Evolutionary conservation across 108 stramenopile species (phyloP).

Genomic region (Skeletonema potamos): DNA sequence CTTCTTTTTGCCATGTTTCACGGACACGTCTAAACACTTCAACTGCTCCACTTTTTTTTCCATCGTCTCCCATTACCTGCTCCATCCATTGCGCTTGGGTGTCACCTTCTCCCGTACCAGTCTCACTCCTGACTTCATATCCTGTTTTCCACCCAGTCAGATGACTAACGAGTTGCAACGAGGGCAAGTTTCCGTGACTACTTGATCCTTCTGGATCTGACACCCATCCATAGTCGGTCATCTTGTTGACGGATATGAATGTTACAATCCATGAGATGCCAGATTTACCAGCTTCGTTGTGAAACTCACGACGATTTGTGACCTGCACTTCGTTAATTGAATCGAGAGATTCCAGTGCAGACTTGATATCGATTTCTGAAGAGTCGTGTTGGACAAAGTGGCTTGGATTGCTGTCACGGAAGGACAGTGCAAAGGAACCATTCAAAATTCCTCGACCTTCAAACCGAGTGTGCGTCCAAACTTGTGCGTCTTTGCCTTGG

Average conservation of each 20-base stretch:
- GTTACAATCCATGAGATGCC: slow-evolving; percentile 51
- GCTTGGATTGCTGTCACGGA: slow-evolving; percentile 35
- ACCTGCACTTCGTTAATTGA: slow-evolving; percentile 54
- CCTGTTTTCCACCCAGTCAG: slow-evolving; percentile 56
- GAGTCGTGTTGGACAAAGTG: slow-evolving; percentile 41
- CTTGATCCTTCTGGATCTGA: slow-evolving; percentile 37
- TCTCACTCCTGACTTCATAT: slow-evolving; percentile 27
- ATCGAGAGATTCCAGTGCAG: slow-evolving; percentile 46
- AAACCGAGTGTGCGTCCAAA: slow-evolving; percentile 34
- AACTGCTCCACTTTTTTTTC: slow-evolving; percentile 52
- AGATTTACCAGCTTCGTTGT: slow-evolving; percentile 14
- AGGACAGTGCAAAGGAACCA: slow-evolving; percentile 51
- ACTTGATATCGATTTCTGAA: slow-evolving; percentile 27
- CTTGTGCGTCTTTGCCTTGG: slow-evolving; percentile 26
- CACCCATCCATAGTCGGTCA: slow-evolving; percentile 50
- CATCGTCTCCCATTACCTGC: slow-evolving; percentile 63
- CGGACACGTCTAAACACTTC: slow-evolving; percentile 42
- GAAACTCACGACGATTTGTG: slow-evolving; percentile 3
- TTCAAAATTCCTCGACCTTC: slow-evolving; percentile 45
- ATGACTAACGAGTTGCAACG: slow-evolving; percentile 44
- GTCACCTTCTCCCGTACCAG: slow-evolving; percentile 42
- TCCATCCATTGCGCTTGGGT: slow-evolving; percentile 58
- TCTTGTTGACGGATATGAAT: slow-evolving; percentile 46
- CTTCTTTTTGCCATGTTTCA: slow-evolving; percentile 46
- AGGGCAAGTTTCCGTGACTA: slow-evolving; percentile 51